Evolutionary conservation across 2,329 filamentous ascomycete genomes (phyloP), one percentile per base, ranked within the genome.

Genomic region (Camillea tinctor): DNA sequence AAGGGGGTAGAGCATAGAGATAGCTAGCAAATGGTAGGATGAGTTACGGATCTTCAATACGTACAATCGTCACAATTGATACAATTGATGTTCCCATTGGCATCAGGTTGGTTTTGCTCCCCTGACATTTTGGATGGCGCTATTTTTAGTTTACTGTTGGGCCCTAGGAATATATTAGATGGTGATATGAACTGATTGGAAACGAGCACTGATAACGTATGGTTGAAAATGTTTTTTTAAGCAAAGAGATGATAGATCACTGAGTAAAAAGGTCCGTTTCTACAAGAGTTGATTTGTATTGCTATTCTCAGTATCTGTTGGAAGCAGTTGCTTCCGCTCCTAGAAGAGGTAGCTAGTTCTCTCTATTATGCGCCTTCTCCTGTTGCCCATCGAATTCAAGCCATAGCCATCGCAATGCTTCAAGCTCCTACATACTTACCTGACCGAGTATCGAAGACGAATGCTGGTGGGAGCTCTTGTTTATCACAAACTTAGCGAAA

Each of bases 61-160:
- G 30, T n/a, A 22, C 57, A 59, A 24, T 56, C 22, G n/a, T 6
- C 40, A 22, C 53, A 55, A 55, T 55, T 21, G 15, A 22, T 60
- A 26, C 60, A 60, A 30, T 63, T 54, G 11, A 52, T 40, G 20
- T n/a, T n/a, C n/a, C n/a, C n/a, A n/a, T n/a, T n/a, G n/a, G n/a
- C n/a, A n/a, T n/a, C n/a, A n/a, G n/a, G n/a, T n/a, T n/a, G n/a
- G 24, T 22, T 24, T 5, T 36, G 26, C 23, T n/a, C 4, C 21
- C 20, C 26, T 48, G 53, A 20, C 44, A 50, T 55, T 15, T 55
- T 55, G 54, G 4, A 52, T 6, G 20, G 5, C 23, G 4, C 7
- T 13, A 15, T 53, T 22, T 54, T 54, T 15, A 6, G 9, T 44
- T 5, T 36, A 23, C 50, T 8, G 3, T 8, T 52, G 40, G 49